phyloP scores from a whole-genome alignment of 768 basidiomycete species.

The Peribolospora baueri region DNA sequence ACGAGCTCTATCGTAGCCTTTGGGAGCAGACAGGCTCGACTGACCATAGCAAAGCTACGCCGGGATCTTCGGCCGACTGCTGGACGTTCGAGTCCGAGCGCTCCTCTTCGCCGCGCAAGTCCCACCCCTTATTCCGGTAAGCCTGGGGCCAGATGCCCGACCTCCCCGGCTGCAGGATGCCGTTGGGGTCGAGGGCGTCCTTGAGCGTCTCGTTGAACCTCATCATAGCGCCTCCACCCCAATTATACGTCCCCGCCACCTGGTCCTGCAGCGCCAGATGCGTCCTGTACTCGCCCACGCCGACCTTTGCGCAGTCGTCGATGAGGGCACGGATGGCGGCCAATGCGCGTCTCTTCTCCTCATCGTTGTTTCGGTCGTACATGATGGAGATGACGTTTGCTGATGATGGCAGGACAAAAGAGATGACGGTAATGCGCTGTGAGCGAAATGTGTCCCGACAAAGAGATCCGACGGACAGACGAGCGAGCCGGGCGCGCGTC shows the following conservation, averaged over 20 bases:
- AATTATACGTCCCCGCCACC: slow-evolving; percentile 8
- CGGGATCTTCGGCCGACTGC: no score
- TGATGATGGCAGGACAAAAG: no score
- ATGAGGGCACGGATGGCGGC: slow-evolving; percentile 1
- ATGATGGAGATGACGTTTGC: background rate
- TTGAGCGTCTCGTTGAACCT: slow-evolving; percentile 8
- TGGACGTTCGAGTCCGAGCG: background rate
- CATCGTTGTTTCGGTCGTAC: background rate
- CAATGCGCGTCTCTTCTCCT: background rate
- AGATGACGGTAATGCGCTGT: no score
- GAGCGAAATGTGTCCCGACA: background rate
- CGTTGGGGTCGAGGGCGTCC: slow-evolving; percentile 12
- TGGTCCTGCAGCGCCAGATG: slow-evolving; percentile 9
- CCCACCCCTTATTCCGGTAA: background rate
- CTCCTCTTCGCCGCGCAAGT: background rate
- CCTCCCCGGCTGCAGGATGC: slow-evolving; percentile 9
- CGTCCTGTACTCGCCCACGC: slow-evolving; percentile 7
- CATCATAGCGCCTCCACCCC: slow-evolving; percentile 5
- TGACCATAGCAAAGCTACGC: no score
- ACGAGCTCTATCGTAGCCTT: no score
- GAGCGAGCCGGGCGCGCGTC: no score
- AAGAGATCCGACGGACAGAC: no score
- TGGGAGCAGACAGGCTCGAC: no score
- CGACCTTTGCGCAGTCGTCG: slow-evolving; percentile 3
- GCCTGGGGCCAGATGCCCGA: slow-evolving; percentile 1